These are phyloP conservation scores for Pseudogymnoascus sp. DNA, from an alignment of 2,329 filamentous ascomycete species.

Conservation along the genomic window DNA sequence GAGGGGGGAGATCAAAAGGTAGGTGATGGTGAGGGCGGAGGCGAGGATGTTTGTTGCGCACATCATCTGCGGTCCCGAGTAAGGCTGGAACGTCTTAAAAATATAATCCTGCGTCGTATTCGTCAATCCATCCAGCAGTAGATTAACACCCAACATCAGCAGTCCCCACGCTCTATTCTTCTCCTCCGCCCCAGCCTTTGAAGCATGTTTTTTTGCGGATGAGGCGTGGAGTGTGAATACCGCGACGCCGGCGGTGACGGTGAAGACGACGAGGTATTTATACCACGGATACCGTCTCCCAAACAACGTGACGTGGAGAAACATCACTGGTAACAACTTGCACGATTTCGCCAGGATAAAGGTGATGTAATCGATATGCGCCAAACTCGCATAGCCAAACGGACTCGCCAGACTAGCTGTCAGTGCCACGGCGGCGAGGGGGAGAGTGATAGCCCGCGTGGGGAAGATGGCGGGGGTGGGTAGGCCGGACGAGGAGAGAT, in stretches of 20 bases:
- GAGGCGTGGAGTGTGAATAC: slow-evolving; percentile 85
- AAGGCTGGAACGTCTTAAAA: slow-evolving; percentile 70
- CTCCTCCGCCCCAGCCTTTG: slow-evolving; percentile 36
- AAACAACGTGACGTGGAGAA: slow-evolving; percentile 88
- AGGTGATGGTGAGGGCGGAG: slow-evolving; percentile 66
- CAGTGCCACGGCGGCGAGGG: slow-evolving; percentile 76
- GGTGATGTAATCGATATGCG: slow-evolving; percentile 95
- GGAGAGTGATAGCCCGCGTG: slow-evolving; percentile 61
- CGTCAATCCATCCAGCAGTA: slow-evolving; percentile 91
- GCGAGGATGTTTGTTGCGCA: slow-evolving; percentile 89
- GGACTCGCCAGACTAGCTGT: slow-evolving; percentile 85
- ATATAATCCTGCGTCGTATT: slow-evolving; percentile 97
- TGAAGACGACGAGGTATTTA: slow-evolving; percentile 89
- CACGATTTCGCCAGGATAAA: slow-evolving; percentile 96
- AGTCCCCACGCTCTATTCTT: slow-evolving; percentile 70
- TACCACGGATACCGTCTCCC: slow-evolving; percentile 82
- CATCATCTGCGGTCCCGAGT: slow-evolving; percentile 98
- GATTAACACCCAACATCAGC: slow-evolving; percentile 75
- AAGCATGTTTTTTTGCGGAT: slow-evolving; percentile 51
- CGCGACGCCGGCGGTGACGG: slow-evolving; percentile 86
- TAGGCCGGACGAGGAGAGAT: slow-evolving; percentile 50
- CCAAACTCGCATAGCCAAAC: slow-evolving; percentile 86
- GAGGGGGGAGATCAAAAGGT: slow-evolving; percentile 72
- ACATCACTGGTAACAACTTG: slow-evolving; percentile 98
- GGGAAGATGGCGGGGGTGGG: slow-evolving; percentile 65